Conservation (phyloP, 208 protist species). For the Crithidia fasciculata region DNA sequence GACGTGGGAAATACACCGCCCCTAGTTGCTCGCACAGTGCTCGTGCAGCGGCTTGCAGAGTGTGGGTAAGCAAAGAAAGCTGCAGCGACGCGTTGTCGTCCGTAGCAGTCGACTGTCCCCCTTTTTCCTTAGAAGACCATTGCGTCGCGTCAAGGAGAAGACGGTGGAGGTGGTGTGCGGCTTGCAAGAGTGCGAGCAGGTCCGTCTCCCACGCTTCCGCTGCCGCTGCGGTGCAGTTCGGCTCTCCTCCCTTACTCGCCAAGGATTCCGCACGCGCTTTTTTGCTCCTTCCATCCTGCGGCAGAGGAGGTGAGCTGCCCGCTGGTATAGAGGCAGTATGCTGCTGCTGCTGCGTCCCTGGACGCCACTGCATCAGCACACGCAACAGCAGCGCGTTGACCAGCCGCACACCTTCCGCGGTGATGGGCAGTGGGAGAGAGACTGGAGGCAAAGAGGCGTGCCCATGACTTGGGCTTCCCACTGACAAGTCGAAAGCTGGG, state of each 20-base stretch:
- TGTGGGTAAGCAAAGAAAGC: slow-evolving; percentile 10
- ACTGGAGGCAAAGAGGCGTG: background rate
- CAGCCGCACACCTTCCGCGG: slow-evolving; percentile 19
- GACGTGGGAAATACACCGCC: slow-evolving; percentile 26
- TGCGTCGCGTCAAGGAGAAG: background rate
- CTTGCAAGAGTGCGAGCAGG: slow-evolving; percentile 19
- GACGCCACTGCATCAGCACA: slow-evolving; percentile 29
- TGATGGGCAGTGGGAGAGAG: background rate
- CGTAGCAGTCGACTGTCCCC: no score
- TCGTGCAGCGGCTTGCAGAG: slow-evolving; percentile 37
- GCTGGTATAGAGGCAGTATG: background rate
- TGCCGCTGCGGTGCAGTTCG: background rate
- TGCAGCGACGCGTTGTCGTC: background rate
- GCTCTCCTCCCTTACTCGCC: background rate
- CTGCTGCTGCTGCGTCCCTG: background rate
- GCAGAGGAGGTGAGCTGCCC: background rate
- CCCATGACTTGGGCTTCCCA: background rate
- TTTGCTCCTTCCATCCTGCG: background rate
- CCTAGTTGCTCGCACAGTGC: slow-evolving; percentile 49
- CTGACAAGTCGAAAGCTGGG: background rate
- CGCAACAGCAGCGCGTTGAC: slow-evolving; percentile 30
- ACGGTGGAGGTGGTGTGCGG: slow-evolving; percentile 16
- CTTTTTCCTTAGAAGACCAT: no score
- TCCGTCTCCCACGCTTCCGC: slow-evolving; percentile 24
- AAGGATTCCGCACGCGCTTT: background rate